phyloP scores from a whole-genome alignment of 805 yeast genomes.

The Lipomyces starkeyi region DNA sequence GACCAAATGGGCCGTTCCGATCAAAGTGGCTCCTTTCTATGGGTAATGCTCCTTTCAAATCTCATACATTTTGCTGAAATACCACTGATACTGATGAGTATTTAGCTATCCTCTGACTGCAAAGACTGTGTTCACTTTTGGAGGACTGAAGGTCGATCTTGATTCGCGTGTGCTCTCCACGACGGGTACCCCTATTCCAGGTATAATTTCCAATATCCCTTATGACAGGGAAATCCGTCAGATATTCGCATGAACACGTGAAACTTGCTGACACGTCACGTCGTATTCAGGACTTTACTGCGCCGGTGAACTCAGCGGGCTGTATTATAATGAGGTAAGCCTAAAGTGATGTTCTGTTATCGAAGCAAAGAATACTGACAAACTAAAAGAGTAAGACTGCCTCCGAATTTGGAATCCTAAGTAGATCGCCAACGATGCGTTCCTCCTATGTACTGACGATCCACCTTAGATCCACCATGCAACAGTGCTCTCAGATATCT shows the following conservation, averaged over 20 bases:
- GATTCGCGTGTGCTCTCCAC: conserved; percentile 9
- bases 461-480: not conserved
- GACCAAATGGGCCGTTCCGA: conserved; percentile 10
- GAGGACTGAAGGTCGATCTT: conserved; percentile 10
- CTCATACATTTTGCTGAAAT: conserved; percentile 2
- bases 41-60: conserved; percentile 5
- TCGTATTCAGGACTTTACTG: conserved; percentile 9
- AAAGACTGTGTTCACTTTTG: conserved; percentile 4
- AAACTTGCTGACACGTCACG: too few species aligned
- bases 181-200: conserved; percentile 11
- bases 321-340: conserved; percentile 1
- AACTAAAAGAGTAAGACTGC: conserved; percentile 3
- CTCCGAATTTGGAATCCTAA: too few species aligned
- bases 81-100: not conserved
- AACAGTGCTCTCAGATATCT: conserved; percentile 1
- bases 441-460: conserved; percentile 8
- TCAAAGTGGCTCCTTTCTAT: conserved; percentile 8
- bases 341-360: too few species aligned
- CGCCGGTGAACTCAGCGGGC: conserved; percentile 9
- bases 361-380: too few species aligned
- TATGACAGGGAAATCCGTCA: too few species aligned
- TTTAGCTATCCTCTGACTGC: conserved; percentile 6
- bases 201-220: too few species aligned
- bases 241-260: conserved; percentile 2
- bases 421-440: too few species aligned